These are phyloP conservation scores for Lentinus brumalis DNA, from an alignment of 768 basidiomycete species.

Conservation along the genomic window DNA sequence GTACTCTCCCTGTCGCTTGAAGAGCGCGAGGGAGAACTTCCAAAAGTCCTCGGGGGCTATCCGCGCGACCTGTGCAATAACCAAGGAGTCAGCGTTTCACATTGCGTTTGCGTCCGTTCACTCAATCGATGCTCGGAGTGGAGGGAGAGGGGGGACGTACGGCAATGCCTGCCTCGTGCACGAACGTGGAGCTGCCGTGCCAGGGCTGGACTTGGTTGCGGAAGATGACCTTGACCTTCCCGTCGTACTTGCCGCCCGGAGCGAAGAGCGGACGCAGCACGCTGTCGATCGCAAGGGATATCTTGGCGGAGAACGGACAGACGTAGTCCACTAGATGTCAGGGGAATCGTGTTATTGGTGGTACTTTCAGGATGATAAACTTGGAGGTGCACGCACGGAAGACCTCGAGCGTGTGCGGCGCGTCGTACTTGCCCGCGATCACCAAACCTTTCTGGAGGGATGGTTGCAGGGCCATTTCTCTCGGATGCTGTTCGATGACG, in stretches of 20 bases:
- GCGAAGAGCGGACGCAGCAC: conserved; percentile 62
- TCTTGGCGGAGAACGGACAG: conserved; percentile 78
- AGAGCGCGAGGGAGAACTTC: conserved; percentile 68
- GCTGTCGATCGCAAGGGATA: conserved; percentile 58
- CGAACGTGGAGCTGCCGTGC: conserved; percentile 75
- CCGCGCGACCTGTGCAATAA: conserved; percentile 55
- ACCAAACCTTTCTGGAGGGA: conserved; percentile 60
- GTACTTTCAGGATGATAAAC: neutral
- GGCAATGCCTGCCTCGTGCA: conserved; percentile 82
- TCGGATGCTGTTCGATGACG: neutral
- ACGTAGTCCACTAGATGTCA: conserved; percentile 73
- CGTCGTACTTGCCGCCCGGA: conserved; percentile 61
- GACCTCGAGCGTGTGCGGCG: conserved; percentile 80
- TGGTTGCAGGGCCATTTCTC: conserved; percentile 76
- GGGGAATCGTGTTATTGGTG: neutral
- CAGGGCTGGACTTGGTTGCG: conserved; percentile 77
- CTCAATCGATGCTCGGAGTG: neutral
- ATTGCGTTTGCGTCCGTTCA: neutral
- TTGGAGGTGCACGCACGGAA: conserved; percentile 54
- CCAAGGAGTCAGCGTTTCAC: neutral
- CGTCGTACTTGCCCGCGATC: conserved; percentile 56
- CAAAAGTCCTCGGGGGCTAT: conserved; percentile 80
- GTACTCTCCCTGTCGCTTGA: conserved; percentile 74
- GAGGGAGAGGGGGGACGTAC: conserved; percentile 40
- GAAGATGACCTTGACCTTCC: conserved; percentile 74